Evolutionary conservation across 371 early-diverging fungal species (phyloP).

Genomic region (Mucor irregularis): DNA sequence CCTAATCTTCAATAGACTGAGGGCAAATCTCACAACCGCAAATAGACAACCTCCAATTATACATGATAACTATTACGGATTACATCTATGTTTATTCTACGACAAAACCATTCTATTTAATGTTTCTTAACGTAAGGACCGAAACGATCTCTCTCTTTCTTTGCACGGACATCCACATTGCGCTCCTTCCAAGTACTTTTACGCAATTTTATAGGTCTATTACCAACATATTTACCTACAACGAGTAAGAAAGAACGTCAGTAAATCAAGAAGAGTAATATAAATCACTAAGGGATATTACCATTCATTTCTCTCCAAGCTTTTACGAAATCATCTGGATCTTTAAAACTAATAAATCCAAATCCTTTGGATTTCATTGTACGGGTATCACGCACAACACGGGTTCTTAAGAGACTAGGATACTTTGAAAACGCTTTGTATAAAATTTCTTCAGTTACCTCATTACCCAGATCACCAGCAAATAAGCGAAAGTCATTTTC

Average conservation of each 20-base stretch:
- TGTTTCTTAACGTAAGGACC: constrained; percentile 43
- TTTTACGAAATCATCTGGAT: constrained; percentile 80
- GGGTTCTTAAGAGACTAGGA: constrained; percentile 72
- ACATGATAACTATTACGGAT: too few species aligned
- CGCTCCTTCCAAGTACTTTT: constrained; percentile 96
- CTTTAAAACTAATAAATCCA: constrained; percentile 83
- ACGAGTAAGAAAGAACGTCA: background rate
- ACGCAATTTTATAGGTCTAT: constrained; percentile 90
- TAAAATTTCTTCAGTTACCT: constrained; percentile 82
- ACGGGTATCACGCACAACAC: constrained; percentile 78
- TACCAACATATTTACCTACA: constrained; percentile 94
- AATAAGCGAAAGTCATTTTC: constrained; percentile 85
- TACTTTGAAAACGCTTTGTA: constrained; percentile 79
- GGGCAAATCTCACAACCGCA: too few species aligned
- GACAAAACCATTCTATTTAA: constrained; percentile 7
- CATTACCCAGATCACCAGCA: constrained; percentile 88
- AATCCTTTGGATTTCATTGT: constrained; percentile 83
- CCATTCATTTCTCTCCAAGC: constrained; percentile 93
- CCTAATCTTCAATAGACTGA: too few species aligned
- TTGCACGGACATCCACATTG: constrained; percentile 65
- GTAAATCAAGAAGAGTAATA: background rate
- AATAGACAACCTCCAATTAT: too few species aligned
- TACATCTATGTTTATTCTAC: background rate
- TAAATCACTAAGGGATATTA: constrained; percentile 26
- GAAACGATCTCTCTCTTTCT: constrained; percentile 49